A percentile compares a stretch with the other conserved stretches of the same genome.
phyloP scores from a whole-genome alignment of 1,284 basidiomycete species.

The Malassezia arunalokei region DNA sequence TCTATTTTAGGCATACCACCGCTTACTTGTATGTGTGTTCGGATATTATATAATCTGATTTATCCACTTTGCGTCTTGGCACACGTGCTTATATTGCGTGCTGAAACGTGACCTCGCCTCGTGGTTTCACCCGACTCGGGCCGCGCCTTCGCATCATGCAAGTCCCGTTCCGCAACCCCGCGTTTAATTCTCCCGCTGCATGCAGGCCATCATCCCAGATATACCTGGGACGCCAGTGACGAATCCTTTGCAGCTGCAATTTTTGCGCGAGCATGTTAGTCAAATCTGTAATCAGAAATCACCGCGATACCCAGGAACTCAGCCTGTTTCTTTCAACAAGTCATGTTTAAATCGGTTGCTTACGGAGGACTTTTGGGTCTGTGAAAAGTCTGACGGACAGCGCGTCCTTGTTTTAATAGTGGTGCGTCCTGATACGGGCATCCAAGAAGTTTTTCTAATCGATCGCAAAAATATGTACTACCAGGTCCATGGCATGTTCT shows the following conservation, averaged over 20 bases:
- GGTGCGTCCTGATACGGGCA: constrained; percentile 49
- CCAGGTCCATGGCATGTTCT: constrained; percentile 58
- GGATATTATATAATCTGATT: too few species aligned
- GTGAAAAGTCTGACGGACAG: constrained; percentile 97
- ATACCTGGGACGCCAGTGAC: constrained; percentile 7
- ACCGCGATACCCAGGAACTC: constrained; percentile 3
- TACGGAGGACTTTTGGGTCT: constrained; percentile 70
- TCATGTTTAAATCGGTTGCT: not conserved
- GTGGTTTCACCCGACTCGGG: too few species aligned
- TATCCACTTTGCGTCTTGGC: too few species aligned
- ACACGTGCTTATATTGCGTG: too few species aligned
- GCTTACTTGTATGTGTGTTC: too few species aligned
- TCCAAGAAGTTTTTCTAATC: constrained; percentile 66
- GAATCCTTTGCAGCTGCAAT: constrained; percentile 8
- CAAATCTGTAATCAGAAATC: not conserved
- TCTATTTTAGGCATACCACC: too few species aligned
- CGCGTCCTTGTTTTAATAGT: constrained; percentile 76
- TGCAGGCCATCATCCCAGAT: not conserved
- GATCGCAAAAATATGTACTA: constrained; percentile 87
- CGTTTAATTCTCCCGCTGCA: not conserved
- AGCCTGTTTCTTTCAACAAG: constrained; percentile 13
- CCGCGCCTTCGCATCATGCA: too few species aligned
- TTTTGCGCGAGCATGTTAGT: constrained; percentile 8
- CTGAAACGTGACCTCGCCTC: too few species aligned
- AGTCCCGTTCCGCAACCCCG: too few species aligned